Conservation (phyloP, 2,329 filamentous ascomycete species). For the Bipolaris gigantea region DNA sequence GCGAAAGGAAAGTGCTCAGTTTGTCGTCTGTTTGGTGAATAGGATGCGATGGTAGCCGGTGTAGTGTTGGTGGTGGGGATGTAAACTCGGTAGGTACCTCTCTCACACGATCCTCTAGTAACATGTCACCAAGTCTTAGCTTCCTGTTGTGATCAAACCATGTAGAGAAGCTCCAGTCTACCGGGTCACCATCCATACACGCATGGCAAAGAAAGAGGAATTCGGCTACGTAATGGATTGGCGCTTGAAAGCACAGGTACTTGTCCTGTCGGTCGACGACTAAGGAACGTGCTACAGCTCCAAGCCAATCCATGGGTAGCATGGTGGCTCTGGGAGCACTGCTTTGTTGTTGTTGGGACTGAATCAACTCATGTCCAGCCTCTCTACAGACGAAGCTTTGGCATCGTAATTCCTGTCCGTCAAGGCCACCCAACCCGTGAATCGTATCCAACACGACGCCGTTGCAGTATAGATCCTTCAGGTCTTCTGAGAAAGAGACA, state of each 20-base stretch:
- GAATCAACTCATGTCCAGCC: constrained; percentile 19
- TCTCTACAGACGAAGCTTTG: constrained; percentile 29
- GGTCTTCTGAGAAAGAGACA: constrained; percentile 25
- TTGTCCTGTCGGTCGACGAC: constrained; percentile 38
- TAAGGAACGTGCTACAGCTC: constrained; percentile 29
- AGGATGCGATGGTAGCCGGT: constrained; percentile 21
- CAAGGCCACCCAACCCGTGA: constrained; percentile 30
- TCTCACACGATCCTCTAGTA: constrained; percentile 20
- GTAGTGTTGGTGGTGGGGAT: constrained; percentile 11
- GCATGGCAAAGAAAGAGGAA: constrained; percentile 33
- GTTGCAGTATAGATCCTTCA: constrained; percentile 31
- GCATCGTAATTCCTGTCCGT: constrained; percentile 31
- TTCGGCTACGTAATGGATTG: constrained; percentile 27
- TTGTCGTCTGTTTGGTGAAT: constrained; percentile 21
- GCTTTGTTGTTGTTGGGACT: constrained; percentile 8
- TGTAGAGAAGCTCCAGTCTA: constrained; percentile 31
- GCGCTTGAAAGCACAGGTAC: constrained; percentile 33
- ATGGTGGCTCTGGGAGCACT: constrained; percentile 11
- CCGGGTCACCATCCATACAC: constrained; percentile 19
- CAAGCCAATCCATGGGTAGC: constrained; percentile 23
- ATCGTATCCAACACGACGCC: constrained; percentile 30
- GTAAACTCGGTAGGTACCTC: constrained; percentile 5
- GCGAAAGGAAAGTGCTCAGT: constrained; percentile 29
- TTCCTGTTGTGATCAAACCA: constrained; percentile 33
- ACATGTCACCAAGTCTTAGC: constrained; percentile 19